Evolutionary conservation across 139 green algal genomes (phyloP), one percentile per base, ranked within the genome.

Genomic region (Chlorella sp.): DNA sequence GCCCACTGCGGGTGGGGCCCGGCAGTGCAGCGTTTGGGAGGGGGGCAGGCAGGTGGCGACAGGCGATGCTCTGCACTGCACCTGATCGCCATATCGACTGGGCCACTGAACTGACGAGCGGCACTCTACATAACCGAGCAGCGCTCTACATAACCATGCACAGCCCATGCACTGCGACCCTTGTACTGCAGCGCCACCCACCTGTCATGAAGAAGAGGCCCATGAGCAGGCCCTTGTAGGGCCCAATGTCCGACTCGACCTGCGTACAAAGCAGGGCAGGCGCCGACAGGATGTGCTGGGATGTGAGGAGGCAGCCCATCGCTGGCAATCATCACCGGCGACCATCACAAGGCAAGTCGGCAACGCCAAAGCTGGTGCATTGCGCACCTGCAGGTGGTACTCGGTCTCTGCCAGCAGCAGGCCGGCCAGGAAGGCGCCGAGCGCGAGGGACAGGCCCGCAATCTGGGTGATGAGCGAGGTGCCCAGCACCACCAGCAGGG

Each of bases 171-270:
- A 65, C 56, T 24, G 22, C 56, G 3, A 4, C 56, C 56, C 22
- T 24, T 24, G 58, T 9, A 11, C 69, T 56, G 40, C 44, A 26
- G 34, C 73, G 2, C 8, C 28, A 30, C 80, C 40, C 81, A 85
- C 81, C 81, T 1, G 94, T 98, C 97, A 99, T 99, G 94, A 99
- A 99, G 92, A 99, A 99, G 48, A 99, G 94, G 14, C 97, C 97
- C 89, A 99, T 97, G 28, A 99, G 95, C 80, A 99, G 92, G 44
- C 97, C 97, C 90, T 98, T 96, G 92, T 98, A 99, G 24, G 97
- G 96, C 14, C 92, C 94, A 67, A 99, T 99, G 92, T 99, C 97
- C 22, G 88, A 95, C 91, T 99, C 97, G 24, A 99, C 97, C 91
- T 96, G 92, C 51, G 16, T 13, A 38, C 13, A 22, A 17, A 11